phyloP scores from a whole-genome alignment of 2,329 filamentous ascomycete species.

The Biscogniauxia mediterranea region DNA sequence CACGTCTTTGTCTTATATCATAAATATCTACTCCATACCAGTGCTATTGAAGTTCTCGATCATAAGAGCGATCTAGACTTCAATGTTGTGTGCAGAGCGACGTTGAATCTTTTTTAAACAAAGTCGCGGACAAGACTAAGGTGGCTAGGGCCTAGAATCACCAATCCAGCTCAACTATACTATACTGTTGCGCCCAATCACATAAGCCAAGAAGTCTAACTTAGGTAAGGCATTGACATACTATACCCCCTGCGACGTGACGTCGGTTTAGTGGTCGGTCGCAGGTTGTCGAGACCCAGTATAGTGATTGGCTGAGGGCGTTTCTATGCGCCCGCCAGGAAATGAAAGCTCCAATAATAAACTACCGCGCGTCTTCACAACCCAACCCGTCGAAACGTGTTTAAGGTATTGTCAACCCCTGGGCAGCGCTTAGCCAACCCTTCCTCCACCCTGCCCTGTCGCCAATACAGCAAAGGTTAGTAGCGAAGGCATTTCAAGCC shows the following conservation, averaged over 20 bases:
- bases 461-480: constrained; percentile 11
- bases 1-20: background rate
- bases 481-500: constrained; percentile 6
- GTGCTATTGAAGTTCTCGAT: too few species aligned
- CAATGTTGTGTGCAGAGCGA: too few species aligned
- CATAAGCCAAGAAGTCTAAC: background rate
- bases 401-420: constrained; percentile 10
- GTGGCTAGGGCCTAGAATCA: background rate
- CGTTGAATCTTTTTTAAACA: background rate
- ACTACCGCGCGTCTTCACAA: constrained; percentile 25
- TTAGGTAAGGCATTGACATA: too few species aligned
- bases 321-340: constrained; percentile 14
- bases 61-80: too few species aligned
- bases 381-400: constrained; percentile 20
- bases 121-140: background rate
- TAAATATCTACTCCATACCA: background rate
- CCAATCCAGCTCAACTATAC: background rate
- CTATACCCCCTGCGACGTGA: background rate
- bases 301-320: constrained; percentile 24
- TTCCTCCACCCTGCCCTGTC: constrained; percentile 15
- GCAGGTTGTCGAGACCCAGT: constrained; percentile 16
- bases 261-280: constrained; percentile 14
- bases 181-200: background rate
- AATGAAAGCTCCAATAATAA: constrained; percentile 21
- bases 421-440: constrained; percentile 25